Evolutionary conservation across 257 asterid species (phyloP).

Genomic region (Leptodermis oblonga): DNA sequence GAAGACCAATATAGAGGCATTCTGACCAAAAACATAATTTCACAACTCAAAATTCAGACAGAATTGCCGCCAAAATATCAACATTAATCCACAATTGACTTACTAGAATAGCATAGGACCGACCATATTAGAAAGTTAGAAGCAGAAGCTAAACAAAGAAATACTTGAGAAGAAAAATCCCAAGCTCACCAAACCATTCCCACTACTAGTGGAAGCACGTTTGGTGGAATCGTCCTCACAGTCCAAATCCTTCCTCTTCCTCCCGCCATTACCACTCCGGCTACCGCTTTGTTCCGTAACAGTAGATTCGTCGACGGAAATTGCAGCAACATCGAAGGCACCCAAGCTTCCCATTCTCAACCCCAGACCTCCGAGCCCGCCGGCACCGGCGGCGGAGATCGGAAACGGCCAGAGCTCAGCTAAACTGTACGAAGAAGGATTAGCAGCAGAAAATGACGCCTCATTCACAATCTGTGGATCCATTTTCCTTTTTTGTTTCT

Average conservation of each 20-base stretch:
- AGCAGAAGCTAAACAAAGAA: not conserved
- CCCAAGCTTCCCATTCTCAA: conserved; percentile 48
- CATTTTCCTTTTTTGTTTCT: conserved; percentile 29
- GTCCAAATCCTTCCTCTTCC: conserved; percentile 43
- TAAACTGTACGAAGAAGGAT: conserved; percentile 62
- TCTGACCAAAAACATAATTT: not conserved
- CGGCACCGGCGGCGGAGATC: conserved; percentile 15
- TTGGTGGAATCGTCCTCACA: conserved; percentile 44
- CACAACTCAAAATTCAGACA: not conserved
- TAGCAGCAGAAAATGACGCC: conserved; percentile 63
- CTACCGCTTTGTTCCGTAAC: conserved; percentile 62
- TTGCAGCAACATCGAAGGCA: conserved; percentile 21
- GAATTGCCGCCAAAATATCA: not conserved
- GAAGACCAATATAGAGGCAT: not conserved
- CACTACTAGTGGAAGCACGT: conserved; percentile 43
- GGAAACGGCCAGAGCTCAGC: conserved; percentile 74
- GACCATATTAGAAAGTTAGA: too few relatives aligned
- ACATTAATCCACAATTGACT: not conserved
- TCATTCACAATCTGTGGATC: conserved; percentile 80
- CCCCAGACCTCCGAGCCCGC: conserved; percentile 41
- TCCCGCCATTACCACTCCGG: conserved; percentile 30
- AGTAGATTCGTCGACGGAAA: conserved; percentile 62
- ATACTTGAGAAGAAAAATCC: not conserved
- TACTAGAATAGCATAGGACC: not conserved
- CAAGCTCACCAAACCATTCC: conserved; percentile 47